Percentiles rank a stretch among this genome's conserved stretches.
Conservation (phyloP, 2,329 filamentous ascomycete species). For the Aureobasidium sp. region DNA sequence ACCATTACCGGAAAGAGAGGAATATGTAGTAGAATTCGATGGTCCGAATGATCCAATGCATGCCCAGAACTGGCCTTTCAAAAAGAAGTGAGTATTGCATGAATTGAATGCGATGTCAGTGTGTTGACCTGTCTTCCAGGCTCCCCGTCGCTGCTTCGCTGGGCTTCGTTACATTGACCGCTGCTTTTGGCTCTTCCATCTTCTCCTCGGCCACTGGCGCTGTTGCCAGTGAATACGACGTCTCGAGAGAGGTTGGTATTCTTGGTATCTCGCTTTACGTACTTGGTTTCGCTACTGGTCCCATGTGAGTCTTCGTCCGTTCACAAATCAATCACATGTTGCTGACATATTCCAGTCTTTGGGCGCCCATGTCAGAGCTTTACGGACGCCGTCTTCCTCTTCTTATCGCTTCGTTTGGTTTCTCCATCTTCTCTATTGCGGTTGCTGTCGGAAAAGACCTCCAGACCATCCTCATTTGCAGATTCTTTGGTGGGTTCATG, state of each 20-base stretch:
- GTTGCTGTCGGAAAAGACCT: constrained; percentile 30
- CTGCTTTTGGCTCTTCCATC: constrained; percentile 53
- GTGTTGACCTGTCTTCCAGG: constrained; percentile 26
- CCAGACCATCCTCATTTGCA: constrained; percentile 30
- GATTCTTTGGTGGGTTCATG: constrained; percentile 30
- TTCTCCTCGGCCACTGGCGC: constrained; percentile 35
- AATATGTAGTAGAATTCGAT: constrained; percentile 76
- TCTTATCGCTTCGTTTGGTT: constrained; percentile 25
- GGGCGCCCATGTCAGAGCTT: constrained; percentile 42
- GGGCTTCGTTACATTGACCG: constrained; percentile 62
- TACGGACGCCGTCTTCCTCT: constrained; percentile 28
- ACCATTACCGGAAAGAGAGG: constrained; percentile 57
- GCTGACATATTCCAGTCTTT: constrained; percentile 24
- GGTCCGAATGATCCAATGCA: constrained; percentile 65
- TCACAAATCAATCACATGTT: constrained; percentile 12
- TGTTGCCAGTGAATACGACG: constrained; percentile 35
- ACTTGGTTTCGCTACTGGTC: constrained; percentile 30
- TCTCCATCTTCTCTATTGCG: constrained; percentile 41
- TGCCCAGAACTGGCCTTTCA: constrained; percentile 76
- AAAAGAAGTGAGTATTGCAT: constrained; percentile 55
- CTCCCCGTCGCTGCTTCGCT: constrained; percentile 57
- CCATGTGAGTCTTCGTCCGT: constrained; percentile 5
- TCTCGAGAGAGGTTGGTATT: constrained; percentile 31
- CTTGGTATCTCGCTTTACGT: constrained; percentile 30
- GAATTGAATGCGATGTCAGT: neutral